These are phyloP conservation scores for Xanthoparmelia taractica DNA, from an alignment of 495 filamentous ascomycete species.

Conservation along the genomic window DNA sequence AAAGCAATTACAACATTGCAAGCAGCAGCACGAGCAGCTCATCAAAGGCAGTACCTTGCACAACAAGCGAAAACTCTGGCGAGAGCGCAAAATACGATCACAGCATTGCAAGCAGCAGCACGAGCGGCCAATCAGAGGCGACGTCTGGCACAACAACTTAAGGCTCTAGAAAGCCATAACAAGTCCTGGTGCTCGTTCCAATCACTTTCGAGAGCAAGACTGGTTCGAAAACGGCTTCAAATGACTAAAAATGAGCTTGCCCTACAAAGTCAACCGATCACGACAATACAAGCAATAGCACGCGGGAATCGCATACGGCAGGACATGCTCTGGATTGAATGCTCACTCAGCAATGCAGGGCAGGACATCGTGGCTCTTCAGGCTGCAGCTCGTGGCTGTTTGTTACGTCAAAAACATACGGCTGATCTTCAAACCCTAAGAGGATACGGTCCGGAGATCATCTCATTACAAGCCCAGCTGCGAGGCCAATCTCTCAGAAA, in stretches of 20 bases:
- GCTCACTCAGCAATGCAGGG: slow-evolving; percentile 33
- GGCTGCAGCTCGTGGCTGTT: slow-evolving; percentile 37
- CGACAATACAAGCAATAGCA: slow-evolving; percentile 39
- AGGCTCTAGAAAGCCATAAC: slow-evolving; percentile 34
- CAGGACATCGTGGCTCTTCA: slow-evolving; percentile 40
- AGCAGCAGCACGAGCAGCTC: slow-evolving; percentile 30
- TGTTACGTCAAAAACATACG: slow-evolving; percentile 37
- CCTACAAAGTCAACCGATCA: slow-evolving; percentile 34
- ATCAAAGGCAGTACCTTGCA: slow-evolving; percentile 13
- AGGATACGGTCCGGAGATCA: slow-evolving; percentile 49
- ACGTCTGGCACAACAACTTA: slow-evolving; percentile 18
- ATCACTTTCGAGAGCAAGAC: slow-evolving; percentile 40
- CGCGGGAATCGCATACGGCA: slow-evolving; percentile 38
- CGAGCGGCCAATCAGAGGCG: slow-evolving; percentile 18
- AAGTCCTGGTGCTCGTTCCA: slow-evolving; percentile 44
- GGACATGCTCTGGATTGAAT: slow-evolving; percentile 32
- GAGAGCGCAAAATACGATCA: slow-evolving; percentile 22
- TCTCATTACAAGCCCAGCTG: slow-evolving; percentile 59
- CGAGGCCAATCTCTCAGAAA: slow-evolving; percentile 56
- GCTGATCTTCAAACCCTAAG: slow-evolving; percentile 51
- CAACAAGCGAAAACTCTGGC: slow-evolving; percentile 33
- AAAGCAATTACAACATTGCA: slow-evolving; percentile 32
- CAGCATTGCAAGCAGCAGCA: slow-evolving; percentile 37
- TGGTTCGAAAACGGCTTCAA: slow-evolving; percentile 38
- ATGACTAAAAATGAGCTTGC: slow-evolving; percentile 33